Evolutionary conservation across 2,329 filamentous ascomycete species (phyloP), one percentile per base, ranked within the genome.

Genomic region (Colletotrichum noveboracense): DNA sequence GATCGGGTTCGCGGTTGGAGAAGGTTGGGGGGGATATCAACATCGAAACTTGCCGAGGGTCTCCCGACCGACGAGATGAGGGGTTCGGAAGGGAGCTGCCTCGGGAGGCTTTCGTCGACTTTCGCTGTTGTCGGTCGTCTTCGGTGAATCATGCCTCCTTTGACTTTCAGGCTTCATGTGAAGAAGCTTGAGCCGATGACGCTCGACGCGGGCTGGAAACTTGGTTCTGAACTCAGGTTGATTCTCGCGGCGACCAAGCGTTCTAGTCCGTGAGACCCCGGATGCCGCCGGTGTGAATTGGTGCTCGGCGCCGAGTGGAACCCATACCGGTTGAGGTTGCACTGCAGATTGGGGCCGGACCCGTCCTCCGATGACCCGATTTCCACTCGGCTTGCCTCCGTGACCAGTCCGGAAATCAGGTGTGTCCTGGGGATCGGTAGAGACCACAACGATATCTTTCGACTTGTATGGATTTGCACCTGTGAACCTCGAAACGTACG

Each of bases 361-460:
- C 0, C 43, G 8, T 10, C n/a, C 10, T 52, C 43, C 43, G 43
- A 52, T 24, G 43, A 4, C 43, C n/a, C 43, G n/a, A 6, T 5
- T 13, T 2, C n/a, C 43, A 52, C 6, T 52, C 43, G 43, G n/a
- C 43, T 52, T 52, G n/a, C 43, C n/a, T 3, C 6, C 12, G 43
- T 52, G n/a, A 52, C 43, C 4, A 52, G 43, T 52, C 43, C n/a
- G 43, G 43, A 24, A 52, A 52, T 21, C 43, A 13, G 43, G n/a
- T 12, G 0, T 52, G 0, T 0, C 0, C n/a, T 21, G n/a, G n/a
- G 0, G 9, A 52, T 52, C 43, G n/a, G 43, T 13, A 21, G n/a
- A 12, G 43, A 4, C 9, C n/a, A 52, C 43, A 13, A 5, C 10
- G n/a, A n/a, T 7, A 21, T 52, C n/a, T 52, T 36, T 52, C 5